Evolutionary conservation across 2,329 filamentous ascomycete genomes (phyloP).

Genomic region (Apiospora hydei): DNA sequence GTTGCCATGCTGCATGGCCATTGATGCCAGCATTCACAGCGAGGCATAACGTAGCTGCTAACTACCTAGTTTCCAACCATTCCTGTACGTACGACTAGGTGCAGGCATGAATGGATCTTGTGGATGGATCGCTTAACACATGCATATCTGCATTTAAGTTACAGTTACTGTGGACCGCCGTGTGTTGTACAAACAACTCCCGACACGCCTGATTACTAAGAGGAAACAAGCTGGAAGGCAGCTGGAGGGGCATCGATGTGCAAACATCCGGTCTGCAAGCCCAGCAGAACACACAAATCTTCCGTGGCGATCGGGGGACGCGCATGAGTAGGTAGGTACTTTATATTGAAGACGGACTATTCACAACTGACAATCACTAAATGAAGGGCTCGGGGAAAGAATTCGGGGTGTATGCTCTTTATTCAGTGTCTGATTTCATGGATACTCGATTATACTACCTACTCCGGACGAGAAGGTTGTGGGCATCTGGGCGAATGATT

Average conservation of each 20-base stretch:
- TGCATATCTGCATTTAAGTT: conserved; percentile 13
- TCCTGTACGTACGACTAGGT: neutral
- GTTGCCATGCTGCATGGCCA: neutral
- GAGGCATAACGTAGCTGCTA: neutral
- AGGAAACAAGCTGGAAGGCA: neutral
- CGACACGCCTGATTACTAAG: neutral
- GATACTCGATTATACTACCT: neutral
- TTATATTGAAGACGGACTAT: neutral
- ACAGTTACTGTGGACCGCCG: neutral
- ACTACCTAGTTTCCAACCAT: neutral
- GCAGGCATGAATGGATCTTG: neutral
- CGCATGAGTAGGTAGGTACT: too few species aligned
- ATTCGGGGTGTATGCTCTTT: neutral
- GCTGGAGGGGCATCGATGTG: neutral
- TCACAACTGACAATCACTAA: neutral
- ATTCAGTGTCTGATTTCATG: neutral
- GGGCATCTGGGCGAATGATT: neutral
- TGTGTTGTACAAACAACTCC: conserved; percentile 9
- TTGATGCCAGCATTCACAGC: neutral
- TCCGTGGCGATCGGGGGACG: too few species aligned
- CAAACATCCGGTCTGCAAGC: neutral
- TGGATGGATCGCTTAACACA: conserved; percentile 1
- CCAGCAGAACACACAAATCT: neutral
- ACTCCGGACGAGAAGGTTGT: neutral
- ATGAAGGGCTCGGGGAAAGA: neutral